Evolutionary conservation across 2,329 filamentous ascomycete species (phyloP).

Genomic region (Drechslerella coelobrocha): DNA sequence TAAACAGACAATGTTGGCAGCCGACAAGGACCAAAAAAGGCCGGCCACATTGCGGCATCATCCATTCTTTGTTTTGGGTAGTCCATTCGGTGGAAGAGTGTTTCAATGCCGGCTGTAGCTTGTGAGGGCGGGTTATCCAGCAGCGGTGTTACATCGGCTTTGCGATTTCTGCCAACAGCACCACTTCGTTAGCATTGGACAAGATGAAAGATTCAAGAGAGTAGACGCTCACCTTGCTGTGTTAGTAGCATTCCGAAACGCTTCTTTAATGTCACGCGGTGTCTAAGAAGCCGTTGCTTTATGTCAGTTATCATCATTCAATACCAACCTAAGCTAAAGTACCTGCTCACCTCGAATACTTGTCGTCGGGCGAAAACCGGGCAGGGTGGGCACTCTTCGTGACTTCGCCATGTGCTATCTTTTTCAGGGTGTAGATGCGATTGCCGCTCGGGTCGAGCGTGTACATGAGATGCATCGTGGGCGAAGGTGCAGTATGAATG

Average conservation of each 20-base stretch:
- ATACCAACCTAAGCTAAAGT: background rate
- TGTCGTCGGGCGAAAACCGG: conserved; percentile 96
- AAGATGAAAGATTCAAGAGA: background rate
- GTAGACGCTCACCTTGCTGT: conserved; percentile 67
- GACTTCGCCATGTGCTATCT: conserved; percentile 79
- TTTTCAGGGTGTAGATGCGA: conserved; percentile 94
- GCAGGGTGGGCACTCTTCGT: conserved; percentile 97
- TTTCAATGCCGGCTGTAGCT: too few species aligned
- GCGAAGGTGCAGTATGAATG: conserved; percentile 3
- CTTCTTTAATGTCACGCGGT: conserved; percentile 93
- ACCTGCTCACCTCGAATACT: conserved; percentile 75
- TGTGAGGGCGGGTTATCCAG: too few species aligned
- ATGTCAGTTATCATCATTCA: background rate
- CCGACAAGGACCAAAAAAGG: too few species aligned
- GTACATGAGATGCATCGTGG: conserved; percentile 80
- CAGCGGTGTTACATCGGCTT: conserved; percentile 43
- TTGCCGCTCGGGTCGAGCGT: conserved; percentile 81
- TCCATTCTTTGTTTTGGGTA: too few species aligned
- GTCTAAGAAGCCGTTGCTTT: conserved; percentile 62
- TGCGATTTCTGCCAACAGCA: conserved; percentile 60
- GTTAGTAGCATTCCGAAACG: conserved; percentile 87
- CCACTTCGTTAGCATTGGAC: conserved; percentile 59
- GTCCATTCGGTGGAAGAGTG: too few species aligned
- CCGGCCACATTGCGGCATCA: too few species aligned
- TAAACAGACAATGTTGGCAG: too few species aligned